Percentiles rank a stretch among this genome's conserved stretches.
Conservation (phyloP, 345 rosid species). For the Mallotus nudiflorus region DNA sequence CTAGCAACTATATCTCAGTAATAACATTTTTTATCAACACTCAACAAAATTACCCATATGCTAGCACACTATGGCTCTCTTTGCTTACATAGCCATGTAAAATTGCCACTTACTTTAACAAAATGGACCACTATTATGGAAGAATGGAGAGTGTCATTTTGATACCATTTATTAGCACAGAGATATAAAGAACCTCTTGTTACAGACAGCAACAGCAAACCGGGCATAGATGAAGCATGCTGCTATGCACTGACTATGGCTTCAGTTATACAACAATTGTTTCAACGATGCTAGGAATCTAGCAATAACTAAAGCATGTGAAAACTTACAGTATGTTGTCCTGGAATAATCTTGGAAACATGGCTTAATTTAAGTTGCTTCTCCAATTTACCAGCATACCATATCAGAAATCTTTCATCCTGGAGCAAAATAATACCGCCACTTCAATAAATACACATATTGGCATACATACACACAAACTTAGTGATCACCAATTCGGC, state of each 20-base stretch:
- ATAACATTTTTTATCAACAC: background rate
- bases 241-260: background rate
- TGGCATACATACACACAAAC: background rate
- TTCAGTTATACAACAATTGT: background rate
- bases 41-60: background rate
- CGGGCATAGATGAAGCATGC: too few relatives aligned
- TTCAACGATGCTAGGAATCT: background rate
- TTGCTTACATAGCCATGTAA: background rate
- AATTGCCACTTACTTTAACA: background rate
- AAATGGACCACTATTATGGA: background rate
- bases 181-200: background rate
- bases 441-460: background rate
- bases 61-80: background rate
- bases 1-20: background rate
- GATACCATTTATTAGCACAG: background rate
- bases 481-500: background rate
- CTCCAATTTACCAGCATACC: constrained; percentile 65
- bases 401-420: constrained; percentile 58
- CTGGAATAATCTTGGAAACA: constrained; percentile 69
- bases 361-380: constrained; percentile 56
- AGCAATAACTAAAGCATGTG: too few relatives aligned
- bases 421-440: constrained; percentile 21
- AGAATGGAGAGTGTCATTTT: constrained; percentile 6
- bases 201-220: background rate
- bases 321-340: constrained; percentile 66